These are phyloP conservation scores for Fusarium zealandicum DNA, from an alignment of 2,329 filamentous ascomycete genomes.

Conservation along the genomic window DNA sequence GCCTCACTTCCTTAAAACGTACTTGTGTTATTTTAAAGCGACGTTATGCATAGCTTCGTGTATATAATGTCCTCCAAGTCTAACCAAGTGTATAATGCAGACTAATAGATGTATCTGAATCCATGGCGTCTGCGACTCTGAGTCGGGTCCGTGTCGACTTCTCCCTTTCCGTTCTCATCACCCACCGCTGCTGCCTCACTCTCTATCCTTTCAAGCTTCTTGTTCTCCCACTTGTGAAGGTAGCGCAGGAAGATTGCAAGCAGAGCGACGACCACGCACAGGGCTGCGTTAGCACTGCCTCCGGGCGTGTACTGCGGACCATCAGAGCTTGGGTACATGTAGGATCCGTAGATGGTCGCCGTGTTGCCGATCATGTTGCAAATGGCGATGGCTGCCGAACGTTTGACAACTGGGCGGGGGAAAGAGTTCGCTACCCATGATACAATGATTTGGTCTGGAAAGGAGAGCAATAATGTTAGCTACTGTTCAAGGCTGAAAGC, in stretches of 20 bases:
- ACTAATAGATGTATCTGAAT: constrained; percentile 31
- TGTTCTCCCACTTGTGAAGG: constrained; percentile 67
- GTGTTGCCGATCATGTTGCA: constrained; percentile 71
- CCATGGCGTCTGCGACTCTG: background rate
- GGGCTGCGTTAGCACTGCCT: constrained; percentile 66
- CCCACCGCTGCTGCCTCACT: constrained; percentile 17
- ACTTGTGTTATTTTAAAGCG: too few relatives aligned
- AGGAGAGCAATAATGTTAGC: background rate
- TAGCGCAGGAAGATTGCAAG: constrained; percentile 61
- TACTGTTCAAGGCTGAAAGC: rapidly evolving
- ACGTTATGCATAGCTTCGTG: too few relatives aligned
- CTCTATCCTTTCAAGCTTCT: constrained; percentile 60
- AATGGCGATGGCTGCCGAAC: constrained; percentile 71
- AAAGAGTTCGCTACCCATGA: constrained; percentile 74
- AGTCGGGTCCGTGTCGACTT: background rate
- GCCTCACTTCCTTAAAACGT: too few relatives aligned
- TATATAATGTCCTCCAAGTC: too few relatives aligned
- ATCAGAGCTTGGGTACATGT: constrained; percentile 54
- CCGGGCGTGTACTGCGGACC: constrained; percentile 57
- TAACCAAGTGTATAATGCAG: too few relatives aligned
- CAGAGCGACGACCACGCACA: constrained; percentile 66
- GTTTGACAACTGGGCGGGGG: constrained; percentile 72
- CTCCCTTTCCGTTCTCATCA: constrained; percentile 1
- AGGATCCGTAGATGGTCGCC: constrained; percentile 55
- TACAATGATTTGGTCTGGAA: constrained; percentile 63